Conservation (phyloP, 2,329 filamentous ascomycete species). For the Microsporum ferrugineum region DNA sequence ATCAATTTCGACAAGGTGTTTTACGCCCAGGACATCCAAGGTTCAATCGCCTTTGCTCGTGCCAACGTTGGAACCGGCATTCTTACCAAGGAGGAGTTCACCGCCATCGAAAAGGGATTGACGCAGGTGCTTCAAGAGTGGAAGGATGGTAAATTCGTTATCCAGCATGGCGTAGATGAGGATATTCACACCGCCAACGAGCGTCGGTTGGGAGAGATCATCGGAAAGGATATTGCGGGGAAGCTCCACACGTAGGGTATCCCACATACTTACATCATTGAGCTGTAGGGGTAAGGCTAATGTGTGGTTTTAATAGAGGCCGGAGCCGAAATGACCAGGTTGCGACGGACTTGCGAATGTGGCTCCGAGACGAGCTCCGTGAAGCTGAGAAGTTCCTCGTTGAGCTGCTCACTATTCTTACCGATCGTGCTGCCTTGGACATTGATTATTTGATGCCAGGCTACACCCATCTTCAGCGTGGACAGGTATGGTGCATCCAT, state of each 20-base stretch:
- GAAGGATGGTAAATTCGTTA: constrained; percentile 20
- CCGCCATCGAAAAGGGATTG: constrained; percentile 57
- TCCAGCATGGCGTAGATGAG: constrained; percentile 20
- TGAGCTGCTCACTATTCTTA: constrained; percentile 57
- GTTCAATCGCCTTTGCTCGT: constrained; percentile 63
- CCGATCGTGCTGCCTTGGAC: constrained; percentile 59
- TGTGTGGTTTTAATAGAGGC: constrained; percentile 28
- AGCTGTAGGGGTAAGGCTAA: background rate
- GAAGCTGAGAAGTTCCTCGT: constrained; percentile 58
- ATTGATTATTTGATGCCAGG: constrained; percentile 73
- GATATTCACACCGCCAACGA: constrained; percentile 19
- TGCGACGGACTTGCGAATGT: constrained; percentile 80
- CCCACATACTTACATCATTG: background rate
- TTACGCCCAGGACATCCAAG: constrained; percentile 64
- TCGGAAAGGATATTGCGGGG: constrained; percentile 71
- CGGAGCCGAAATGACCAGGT: constrained; percentile 86
- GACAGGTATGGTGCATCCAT: constrained; percentile 9
- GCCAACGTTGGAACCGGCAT: constrained; percentile 63
- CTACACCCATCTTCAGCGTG: constrained; percentile 67
- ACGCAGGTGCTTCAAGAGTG: constrained; percentile 36
- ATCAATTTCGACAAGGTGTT: constrained; percentile 64
- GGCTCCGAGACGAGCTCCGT: constrained; percentile 64
- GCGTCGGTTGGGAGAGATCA: constrained; percentile 65
- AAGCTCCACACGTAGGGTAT: constrained; percentile 66
- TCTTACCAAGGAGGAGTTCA: constrained; percentile 57